phyloP scores from a whole-genome alignment of 495 filamentous ascomycete genomes.

The Penicillium ucsense region DNA sequence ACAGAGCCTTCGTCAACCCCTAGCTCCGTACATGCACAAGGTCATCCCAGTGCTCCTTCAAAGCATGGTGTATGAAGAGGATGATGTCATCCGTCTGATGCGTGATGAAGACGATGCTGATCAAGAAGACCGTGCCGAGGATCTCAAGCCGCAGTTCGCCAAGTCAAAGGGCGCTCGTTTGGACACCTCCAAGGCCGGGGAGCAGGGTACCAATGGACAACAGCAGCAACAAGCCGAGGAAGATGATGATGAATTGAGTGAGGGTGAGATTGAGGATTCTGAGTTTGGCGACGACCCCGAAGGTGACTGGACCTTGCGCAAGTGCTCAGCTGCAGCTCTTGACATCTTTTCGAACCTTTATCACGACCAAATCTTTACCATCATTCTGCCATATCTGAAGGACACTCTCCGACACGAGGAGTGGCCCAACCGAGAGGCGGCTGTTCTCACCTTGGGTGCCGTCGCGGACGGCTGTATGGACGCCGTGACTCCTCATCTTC shows the following conservation, averaged over 20 bases:
- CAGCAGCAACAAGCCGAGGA: constrained; percentile 32
- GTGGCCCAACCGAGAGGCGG: constrained; percentile 90
- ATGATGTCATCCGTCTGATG: constrained; percentile 78
- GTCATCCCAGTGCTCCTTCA: constrained; percentile 86
- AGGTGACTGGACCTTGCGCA: constrained; percentile 90
- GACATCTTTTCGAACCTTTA: constrained; percentile 92
- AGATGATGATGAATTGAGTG: constrained; percentile 67
- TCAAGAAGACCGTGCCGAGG: constrained; percentile 77
- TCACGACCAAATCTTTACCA: constrained; percentile 75
- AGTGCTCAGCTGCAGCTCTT: constrained; percentile 93
- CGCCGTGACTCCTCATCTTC: constrained; percentile 81
- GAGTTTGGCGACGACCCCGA: constrained; percentile 68
- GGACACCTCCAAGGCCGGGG: constrained; percentile 38
- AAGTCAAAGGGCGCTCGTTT: constrained; percentile 53
- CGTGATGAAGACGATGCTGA: constrained; percentile 85
- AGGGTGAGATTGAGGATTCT: constrained; percentile 81
- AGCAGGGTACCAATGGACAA: constrained; percentile 41
- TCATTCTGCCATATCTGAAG: constrained; percentile 85
- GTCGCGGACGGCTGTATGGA: constrained; percentile 93
- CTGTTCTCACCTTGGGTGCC: constrained; percentile 88
- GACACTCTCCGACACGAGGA: constrained; percentile 79
- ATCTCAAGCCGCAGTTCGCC: constrained; percentile 89
- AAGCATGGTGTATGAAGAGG: constrained; percentile 94
- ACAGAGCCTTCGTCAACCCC: constrained; percentile 55
- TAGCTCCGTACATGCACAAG: constrained; percentile 70